Evolutionary conservation across 768 basidiomycete species (phyloP), one percentile per base, ranked within the genome.

Genomic region (Amylocystis lapponica): DNA sequence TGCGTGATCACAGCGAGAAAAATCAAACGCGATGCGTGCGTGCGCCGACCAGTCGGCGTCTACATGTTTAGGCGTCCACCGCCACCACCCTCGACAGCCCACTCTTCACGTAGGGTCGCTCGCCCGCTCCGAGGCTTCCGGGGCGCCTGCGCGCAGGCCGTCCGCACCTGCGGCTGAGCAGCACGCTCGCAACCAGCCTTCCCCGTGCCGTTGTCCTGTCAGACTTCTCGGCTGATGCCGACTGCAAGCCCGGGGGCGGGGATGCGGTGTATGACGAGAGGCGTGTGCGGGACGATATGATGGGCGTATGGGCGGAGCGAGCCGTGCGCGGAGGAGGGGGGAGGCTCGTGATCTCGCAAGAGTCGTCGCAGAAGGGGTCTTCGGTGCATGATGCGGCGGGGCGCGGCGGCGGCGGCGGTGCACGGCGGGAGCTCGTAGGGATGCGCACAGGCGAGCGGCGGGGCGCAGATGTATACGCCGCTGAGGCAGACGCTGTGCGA

Each of bases 81-180:
- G 63, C 71, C n/a, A 77, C 64, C 52, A 70, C 69, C 48, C 64
- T 68, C 52, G 74, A 77, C 45, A 80, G 56, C 30, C 73, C 63
- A 48, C 78, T 80, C 51, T 70, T 74, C 50, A 73, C 68, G 49
- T 80, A 80, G 49, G 61, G 58, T 50, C 59, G 65, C 25, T 66
- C 65, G 25, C 33, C 51, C n/a, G 35, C 35, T 6, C 57, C 58
- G 17, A 38, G 52, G 25, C 58, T 50, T 11, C 56, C 59, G 4
- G 63, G 62, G 27, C 63, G 48, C 45, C 73, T 61, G n/a, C 76
- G 64, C 67, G 75, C 67, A 1, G 78, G 77, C 44, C 66, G 68
- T n/a, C 78, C 76, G 66, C 70, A 47, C 71, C 76, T 71, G 17
- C 78, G 66, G 52, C 72, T 74, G 21, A 82, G 64, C 25, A 82